Evolutionary conservation across 225 moss, liverwort and hornwort species (phyloP).

Genomic region (Polytrichum commune): DNA sequence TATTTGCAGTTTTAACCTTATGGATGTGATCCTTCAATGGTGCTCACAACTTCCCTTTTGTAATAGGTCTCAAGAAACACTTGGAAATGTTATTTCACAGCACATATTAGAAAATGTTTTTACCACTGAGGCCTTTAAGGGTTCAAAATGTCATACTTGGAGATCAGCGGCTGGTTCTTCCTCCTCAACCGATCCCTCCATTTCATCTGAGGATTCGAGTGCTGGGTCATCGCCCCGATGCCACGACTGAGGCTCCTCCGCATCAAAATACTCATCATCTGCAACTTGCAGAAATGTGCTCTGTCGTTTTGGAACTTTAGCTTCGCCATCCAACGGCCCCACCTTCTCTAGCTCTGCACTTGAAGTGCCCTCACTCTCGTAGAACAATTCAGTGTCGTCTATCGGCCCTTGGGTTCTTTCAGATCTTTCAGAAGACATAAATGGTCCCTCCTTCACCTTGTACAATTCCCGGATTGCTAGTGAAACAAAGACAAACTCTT

Average conservation of each 20-base stretch:
- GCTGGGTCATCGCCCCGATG: conserved; percentile 28
- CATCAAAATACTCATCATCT: conserved; percentile 92
- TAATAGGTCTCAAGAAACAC: no score
- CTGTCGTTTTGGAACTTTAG: conserved; percentile 26
- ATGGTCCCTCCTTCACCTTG: conserved; percentile 48
- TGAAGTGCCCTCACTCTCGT: not conserved
- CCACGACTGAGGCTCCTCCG: conserved; percentile 65
- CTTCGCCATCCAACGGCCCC: conserved; percentile 7
- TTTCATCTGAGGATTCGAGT: conserved; percentile 38
- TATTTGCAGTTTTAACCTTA: no score
- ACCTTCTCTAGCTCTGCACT: conserved; percentile 19
- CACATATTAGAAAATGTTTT: no score
- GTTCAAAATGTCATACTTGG: no score
- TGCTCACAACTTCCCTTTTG: no score
- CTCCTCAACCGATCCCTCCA: conserved; percentile 53
- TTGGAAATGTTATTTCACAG: no score
- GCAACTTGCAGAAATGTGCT: conserved; percentile 71
- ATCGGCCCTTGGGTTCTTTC: not conserved
- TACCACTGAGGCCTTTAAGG: no score
- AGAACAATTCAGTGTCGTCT: not conserved
- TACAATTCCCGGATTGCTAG: conserved; percentile 90
- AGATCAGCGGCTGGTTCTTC: conserved; percentile 8
- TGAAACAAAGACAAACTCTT: conserved; percentile 2
- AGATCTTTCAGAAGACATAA: no score
- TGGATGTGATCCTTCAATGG: no score